Evolutionary conservation across 2,329 filamentous ascomycete species (phyloP), one percentile per base, ranked within the genome.

Genomic region (Fusarium penzigii): DNA sequence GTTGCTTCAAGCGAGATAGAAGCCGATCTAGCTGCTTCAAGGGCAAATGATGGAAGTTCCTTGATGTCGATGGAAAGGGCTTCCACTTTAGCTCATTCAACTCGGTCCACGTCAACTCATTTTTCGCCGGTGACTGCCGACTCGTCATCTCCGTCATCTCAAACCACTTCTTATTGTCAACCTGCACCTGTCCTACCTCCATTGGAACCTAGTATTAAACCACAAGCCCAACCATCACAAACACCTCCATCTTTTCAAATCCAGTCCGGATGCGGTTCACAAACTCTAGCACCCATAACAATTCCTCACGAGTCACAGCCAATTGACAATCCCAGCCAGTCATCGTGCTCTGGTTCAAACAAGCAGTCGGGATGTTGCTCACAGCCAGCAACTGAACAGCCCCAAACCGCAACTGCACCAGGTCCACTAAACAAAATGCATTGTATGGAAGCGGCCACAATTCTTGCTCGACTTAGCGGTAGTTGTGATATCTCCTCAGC

Each of bases 401-500:
- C 29, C 2, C 29, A 44, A 3, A 32, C 42, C 8, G 5, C 29
- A 3, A 16, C 45, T 6, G 8, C 9, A 13, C 46, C 48, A 14
- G 50, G 39, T 2, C 50, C 55, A 14, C 13, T 44, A 10, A 61
- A 63, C 16, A 61, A 62, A 12, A 65, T 65, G 39, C 63, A 57
- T 34, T 65, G 63, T 16, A 59, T 65, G 44, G 63, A 65, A 17
- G 63, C 63, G 16, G 63, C 63, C n/a, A 57, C 51, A 12, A 65
- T 75, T 32, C 72, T 75, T 14, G 71, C 73, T 16, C 70, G 72
- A 20, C 72, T 75, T 56, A 69, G 74, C 17, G 71, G 72, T 1
- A 64, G 68, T 12, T 53, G 59, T 10, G 64, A 72, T 44, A 46
- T 65, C 8, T 56, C 57, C 3, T 42, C 56, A 6, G 65, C 68